Conservation (phyloP, 805 yeast species). For the Kodamaea fukazawae region DNA sequence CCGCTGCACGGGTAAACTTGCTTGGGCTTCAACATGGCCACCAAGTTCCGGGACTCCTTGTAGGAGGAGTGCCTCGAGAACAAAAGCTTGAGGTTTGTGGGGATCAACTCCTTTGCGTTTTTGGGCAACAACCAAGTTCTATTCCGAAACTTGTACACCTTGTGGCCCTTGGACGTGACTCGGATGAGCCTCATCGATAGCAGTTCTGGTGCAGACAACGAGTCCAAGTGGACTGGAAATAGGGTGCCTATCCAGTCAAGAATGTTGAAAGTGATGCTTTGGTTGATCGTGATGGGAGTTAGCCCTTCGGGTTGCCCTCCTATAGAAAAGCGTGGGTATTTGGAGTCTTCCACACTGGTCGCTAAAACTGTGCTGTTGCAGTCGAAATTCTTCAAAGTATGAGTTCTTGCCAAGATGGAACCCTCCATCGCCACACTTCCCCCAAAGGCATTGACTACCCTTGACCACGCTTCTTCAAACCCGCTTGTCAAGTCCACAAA, state of each 20-base stretch:
- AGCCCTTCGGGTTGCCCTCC: neutral
- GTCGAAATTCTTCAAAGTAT: neutral
- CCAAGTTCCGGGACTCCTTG: slow-evolving; percentile 34
- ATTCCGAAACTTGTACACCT: slow-evolving; percentile 21
- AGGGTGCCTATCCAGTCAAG: slow-evolving; percentile 30
- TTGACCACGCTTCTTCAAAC: slow-evolving; percentile 53
- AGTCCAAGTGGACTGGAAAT: slow-evolving; percentile 23
- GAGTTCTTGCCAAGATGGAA: neutral
- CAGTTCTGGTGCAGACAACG: slow-evolving; percentile 14
- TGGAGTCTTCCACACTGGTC: neutral
- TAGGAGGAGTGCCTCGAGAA: slow-evolving; percentile 51
- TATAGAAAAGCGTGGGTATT: slow-evolving; percentile 2
- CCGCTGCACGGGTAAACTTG: slow-evolving; percentile 47
- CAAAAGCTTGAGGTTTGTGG: slow-evolving; percentile 33
- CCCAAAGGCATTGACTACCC: slow-evolving; percentile 24
- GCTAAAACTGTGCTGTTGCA: neutral
- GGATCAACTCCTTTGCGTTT: slow-evolving; percentile 28
- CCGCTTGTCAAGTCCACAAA: slow-evolving; percentile 45
- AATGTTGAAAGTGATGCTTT: slow-evolving; percentile 37
- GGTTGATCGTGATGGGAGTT: slow-evolving; percentile 28
- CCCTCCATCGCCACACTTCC: slow-evolving; percentile 12
- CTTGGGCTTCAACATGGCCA: slow-evolving; percentile 33
- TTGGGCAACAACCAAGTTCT: slow-evolving; percentile 29
- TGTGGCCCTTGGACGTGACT: slow-evolving; percentile 19
- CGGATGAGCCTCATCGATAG: slow-evolving; percentile 13